Evolutionary conservation across 176 grass and related monocot genomes (phyloP), one percentile per base, ranked within the genome.

Genomic region (Aegilops umbellulata): DNA sequence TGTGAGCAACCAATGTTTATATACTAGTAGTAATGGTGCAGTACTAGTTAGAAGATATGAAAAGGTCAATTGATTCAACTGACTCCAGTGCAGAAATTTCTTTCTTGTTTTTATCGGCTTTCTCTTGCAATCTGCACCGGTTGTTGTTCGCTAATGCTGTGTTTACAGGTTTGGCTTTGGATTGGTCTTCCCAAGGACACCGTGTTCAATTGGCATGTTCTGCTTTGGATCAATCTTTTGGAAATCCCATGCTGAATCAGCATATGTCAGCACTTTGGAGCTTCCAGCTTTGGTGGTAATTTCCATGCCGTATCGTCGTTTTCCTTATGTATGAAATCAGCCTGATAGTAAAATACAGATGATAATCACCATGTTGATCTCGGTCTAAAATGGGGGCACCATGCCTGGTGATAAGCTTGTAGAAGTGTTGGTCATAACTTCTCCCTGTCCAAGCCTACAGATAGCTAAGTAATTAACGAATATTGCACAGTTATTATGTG

Each of bases 91-190:
- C 11, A 10, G 47, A 4, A 15, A 15, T 12, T 74, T 49, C 47
- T 41, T 61, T 68, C n/a, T 49, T 55, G 15, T 55, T 60, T 44
- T 81, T 47, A 3, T 47, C 46, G 5, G 3, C 2, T 38, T 82
- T 30, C 4, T 17, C 19, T 71, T 39, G n/a, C 16, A 66, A 5
- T 24, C 12, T 46, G 31, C 24, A 12, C 12, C 41, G n/a, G 20
- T 29, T n/a, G 25, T 6, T 79, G 15, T 41, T 2, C 55, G 53
- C 5, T 24, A 7, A n/a, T 63, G 16, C 41, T 82, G 14, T 83
- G 65, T 53, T 62, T 73, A 30, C 47, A 86, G 41, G 38, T 42
- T 70, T 32, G 55, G 30, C 39, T 62, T 82, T 79, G 79, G 77
- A 58, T 42, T 41, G 42, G 41, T 83, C 73, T 11, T 75, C 19